Conservation (phyloP, 208 protist species). For the Crithidia brevicula region DNA sequence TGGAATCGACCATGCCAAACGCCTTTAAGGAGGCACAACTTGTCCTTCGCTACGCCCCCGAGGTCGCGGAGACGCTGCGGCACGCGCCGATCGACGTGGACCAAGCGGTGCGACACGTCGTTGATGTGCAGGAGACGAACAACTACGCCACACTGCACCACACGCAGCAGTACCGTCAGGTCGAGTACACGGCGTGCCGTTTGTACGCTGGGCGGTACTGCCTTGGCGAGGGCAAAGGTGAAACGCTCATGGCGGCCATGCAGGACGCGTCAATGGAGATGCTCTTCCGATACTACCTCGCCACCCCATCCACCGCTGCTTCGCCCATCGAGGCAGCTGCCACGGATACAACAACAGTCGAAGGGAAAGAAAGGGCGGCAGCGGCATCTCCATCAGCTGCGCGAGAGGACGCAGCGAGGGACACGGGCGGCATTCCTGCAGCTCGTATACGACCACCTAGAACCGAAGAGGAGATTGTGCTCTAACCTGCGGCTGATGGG, state of each 20-base stretch:
- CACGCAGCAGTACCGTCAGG: conserved; percentile 80
- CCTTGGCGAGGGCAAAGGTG: conserved; percentile 88
- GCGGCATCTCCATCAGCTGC: background rate
- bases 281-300: conserved; percentile 83
- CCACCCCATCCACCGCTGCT: background rate
- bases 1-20: conserved; percentile 48
- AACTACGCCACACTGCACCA: conserved; percentile 70
- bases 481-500: too few species aligned
- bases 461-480: conserved; percentile 49
- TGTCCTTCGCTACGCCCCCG: conserved; percentile 82
- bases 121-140: conserved; percentile 91
- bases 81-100: conserved; percentile 81
- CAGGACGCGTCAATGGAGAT: conserved; percentile 81
- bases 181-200: conserved; percentile 84
- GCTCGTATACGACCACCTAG: conserved; percentile 29
- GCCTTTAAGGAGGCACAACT: conserved; percentile 88
- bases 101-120: conserved; percentile 69
- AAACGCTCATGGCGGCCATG: conserved; percentile 83
- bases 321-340: background rate
- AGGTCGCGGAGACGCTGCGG: conserved; percentile 51
- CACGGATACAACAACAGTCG: too few species aligned
- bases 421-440: background rate
- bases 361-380: too few species aligned
- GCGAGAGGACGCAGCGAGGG: background rate
- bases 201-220: conserved; percentile 71